phyloP scores from a whole-genome alignment of 2,329 filamentous ascomycete species.

The Penicillium vulpinum region DNA sequence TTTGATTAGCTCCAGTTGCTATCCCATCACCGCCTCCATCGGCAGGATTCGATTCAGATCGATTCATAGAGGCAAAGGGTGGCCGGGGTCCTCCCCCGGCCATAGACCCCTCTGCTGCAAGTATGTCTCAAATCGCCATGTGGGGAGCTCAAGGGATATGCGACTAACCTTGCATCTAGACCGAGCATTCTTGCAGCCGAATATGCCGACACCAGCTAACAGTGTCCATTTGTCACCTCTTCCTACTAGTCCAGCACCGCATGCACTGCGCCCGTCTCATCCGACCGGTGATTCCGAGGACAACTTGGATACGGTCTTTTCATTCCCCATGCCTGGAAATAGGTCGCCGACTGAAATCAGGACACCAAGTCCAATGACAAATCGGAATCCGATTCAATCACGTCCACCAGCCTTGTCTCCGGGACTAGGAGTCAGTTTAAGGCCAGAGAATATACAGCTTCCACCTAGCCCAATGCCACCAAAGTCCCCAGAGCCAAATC shows the following conservation, averaged over 20 bases:
- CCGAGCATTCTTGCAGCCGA: constrained; percentile 49
- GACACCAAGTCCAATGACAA: constrained; percentile 23
- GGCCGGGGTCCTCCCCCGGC: constrained; percentile 52
- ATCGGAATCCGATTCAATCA: constrained; percentile 20
- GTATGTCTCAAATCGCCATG: constrained; percentile 44
- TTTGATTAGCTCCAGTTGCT: constrained; percentile 11
- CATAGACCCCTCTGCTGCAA: constrained; percentile 60
- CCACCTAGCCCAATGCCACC: constrained; percentile 23
- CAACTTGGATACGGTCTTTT: constrained; percentile 55
- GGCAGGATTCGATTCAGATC: constrained; percentile 27
- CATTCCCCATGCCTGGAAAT: constrained; percentile 50
- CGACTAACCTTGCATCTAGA: constrained; percentile 31
- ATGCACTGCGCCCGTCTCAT: constrained; percentile 41
- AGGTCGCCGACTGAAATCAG: constrained; percentile 25
- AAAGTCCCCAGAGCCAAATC: constrained; percentile 11
- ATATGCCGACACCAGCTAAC: constrained; percentile 65
- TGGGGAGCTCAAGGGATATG: neutral
- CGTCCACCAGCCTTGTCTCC: constrained; percentile 21
- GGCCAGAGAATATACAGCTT: constrained; percentile 23
- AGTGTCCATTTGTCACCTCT: constrained; percentile 64
- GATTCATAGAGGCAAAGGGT: constrained; percentile 35
- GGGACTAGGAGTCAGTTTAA: constrained; percentile 10
- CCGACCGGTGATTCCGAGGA: constrained; percentile 43
- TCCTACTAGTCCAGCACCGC: constrained; percentile 53
- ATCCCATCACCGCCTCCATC: constrained; percentile 32